These are phyloP conservation scores for Westerdykella sp. DNA, from an alignment of 2,329 filamentous ascomycete genomes.

Conservation along the genomic window DNA sequence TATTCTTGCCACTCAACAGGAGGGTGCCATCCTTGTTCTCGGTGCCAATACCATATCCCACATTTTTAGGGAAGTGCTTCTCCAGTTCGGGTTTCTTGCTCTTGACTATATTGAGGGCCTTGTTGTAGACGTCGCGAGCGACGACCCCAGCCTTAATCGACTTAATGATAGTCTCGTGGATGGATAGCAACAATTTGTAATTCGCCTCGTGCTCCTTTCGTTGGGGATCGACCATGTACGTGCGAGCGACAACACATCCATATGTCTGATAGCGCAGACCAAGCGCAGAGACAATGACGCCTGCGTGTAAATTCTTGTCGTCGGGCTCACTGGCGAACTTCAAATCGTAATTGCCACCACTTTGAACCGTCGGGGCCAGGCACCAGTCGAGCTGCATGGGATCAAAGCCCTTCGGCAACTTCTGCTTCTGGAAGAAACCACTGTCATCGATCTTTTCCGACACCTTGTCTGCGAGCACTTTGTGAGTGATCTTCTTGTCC, in stretches of 20 bases:
- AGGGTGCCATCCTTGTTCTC: conserved; percentile 82
- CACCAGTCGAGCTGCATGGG: conserved; percentile 88
- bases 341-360: conserved; percentile 90
- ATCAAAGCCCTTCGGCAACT: conserved; percentile 82
- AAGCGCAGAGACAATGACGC: conserved; percentile 87
- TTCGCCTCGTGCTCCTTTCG: conserved; percentile 88
- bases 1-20: conserved; percentile 80
- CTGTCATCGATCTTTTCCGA: conserved; percentile 85
- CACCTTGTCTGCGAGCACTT: conserved; percentile 76
- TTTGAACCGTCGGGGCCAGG: conserved; percentile 84
- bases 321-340: conserved; percentile 73
- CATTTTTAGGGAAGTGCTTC: conserved; percentile 88
- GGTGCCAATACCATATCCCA: conserved; percentile 87
- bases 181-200: conserved; percentile 78
- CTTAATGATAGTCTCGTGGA: conserved; percentile 87
- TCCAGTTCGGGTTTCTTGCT: conserved; percentile 92
- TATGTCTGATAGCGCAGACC: conserved; percentile 95
- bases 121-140: conserved; percentile 86
- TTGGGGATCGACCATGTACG: conserved; percentile 94
- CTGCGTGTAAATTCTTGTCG: conserved; percentile 74
- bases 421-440: conserved; percentile 86
- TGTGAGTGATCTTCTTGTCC: conserved; percentile 95
- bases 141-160: conserved; percentile 80
- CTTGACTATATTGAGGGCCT: conserved; percentile 72
- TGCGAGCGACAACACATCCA: conserved; percentile 83